These are phyloP conservation scores for Picea engelmannii DNA, from an alignment of 83 land plant genomes.

Conservation along the genomic window DNA sequence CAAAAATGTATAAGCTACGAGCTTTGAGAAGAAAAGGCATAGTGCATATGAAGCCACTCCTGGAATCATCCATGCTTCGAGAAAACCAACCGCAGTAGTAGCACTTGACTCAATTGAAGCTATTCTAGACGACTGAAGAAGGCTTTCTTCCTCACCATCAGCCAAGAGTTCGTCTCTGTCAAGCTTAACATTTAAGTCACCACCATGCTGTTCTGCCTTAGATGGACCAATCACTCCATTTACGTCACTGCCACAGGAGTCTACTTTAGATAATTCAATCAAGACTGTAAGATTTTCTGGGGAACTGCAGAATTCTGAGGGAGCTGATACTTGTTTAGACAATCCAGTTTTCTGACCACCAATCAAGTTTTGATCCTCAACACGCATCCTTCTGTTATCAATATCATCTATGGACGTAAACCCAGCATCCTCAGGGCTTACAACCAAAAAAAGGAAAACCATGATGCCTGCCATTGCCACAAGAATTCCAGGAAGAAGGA, in stretches of 20 bases:
- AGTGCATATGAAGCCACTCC: slow-evolving; percentile 78
- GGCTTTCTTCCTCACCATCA: slow-evolving; percentile 7
- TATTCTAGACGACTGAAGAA: neutral
- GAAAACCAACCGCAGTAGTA: slow-evolving; percentile 61
- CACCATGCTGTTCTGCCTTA: neutral
- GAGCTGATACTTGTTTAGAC: neutral
- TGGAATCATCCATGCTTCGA: slow-evolving; percentile 85
- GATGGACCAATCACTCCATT: neutral
- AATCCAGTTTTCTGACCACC: neutral
- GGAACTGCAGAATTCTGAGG: neutral
- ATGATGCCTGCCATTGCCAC: slow-evolving; percentile 42
- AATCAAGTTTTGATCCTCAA: neutral
- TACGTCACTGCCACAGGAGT: neutral
- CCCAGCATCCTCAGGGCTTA: slow-evolving; percentile 55
- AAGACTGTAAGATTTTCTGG: neutral
- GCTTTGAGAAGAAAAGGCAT: slow-evolving; percentile 91
- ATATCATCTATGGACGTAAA: slow-evolving; percentile 19
- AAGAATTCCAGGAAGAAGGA: slow-evolving; percentile 70
- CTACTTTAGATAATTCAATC: slow-evolving; percentile 12
- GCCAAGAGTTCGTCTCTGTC: neutral
- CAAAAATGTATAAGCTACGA: slow-evolving; percentile 87
- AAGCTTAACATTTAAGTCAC: neutral
- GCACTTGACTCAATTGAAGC: neutral
- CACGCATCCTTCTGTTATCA: neutral
- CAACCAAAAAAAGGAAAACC: slow-evolving; percentile 64